Evolutionary conservation across 106 monocot genomes (phyloP).

Genomic region (Allium sativum): DNA sequence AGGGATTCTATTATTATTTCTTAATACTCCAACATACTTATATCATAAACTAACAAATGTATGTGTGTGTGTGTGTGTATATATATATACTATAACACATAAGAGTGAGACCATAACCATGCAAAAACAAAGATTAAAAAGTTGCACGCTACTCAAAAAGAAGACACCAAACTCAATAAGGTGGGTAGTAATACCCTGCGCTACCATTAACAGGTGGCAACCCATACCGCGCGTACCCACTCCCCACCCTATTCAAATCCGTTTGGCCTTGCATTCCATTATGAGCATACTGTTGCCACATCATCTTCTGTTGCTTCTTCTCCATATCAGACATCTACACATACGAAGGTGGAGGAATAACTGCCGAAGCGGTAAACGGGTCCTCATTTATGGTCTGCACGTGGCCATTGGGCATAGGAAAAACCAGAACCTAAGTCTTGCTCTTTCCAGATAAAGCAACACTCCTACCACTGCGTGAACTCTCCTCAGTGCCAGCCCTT

Average conservation of each 20-base stretch:
- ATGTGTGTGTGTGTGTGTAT: no score
- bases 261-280: conserved; percentile 79
- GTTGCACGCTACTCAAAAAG: no score
- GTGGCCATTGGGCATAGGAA: conserved; percentile 70
- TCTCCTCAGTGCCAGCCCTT: no score
- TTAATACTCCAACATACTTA: no score
- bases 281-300: conserved; percentile 67
- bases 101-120: no score
- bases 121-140: no score
- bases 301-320: conserved; percentile 63
- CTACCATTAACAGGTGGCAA: conserved; percentile 5
- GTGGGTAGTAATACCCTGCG: conserved; percentile 6
- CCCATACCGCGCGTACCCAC: conserved; percentile 4
- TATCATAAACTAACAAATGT: no score
- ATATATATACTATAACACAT: no score
- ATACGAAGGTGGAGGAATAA: conserved; percentile 61
- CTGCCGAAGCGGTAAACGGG: conserved; percentile 67
- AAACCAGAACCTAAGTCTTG: conserved; percentile 35
- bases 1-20: no score
- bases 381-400: conserved; percentile 42
- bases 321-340: conserved; percentile 92
- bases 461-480: conserved; percentile 65
- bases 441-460: conserved; percentile 42
- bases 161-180: conserved; percentile 1
- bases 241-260: conserved; percentile 21